Conservation (phyloP, 352 stramenopile genomes). For the Thraustochytrium sp. region DNA sequence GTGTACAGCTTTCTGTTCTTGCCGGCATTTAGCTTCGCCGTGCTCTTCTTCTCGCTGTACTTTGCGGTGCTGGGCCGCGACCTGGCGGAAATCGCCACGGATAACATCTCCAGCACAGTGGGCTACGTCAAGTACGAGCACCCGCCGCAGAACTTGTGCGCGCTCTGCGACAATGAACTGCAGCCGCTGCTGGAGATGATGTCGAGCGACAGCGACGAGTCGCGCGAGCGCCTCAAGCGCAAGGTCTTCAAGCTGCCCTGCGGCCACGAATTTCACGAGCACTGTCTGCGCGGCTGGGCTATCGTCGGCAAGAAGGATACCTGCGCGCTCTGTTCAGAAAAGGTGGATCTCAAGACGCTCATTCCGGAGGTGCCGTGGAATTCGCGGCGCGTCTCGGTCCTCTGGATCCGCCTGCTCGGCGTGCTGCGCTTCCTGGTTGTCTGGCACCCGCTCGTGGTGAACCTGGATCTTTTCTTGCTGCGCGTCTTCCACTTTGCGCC, state of each 20-base stretch:
- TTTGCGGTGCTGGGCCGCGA: constrained; percentile 38
- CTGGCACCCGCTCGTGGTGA: constrained; percentile 22
- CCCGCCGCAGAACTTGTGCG: constrained; percentile 25
- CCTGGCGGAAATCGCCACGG: constrained; percentile 21
- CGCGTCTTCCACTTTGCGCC: not conserved
- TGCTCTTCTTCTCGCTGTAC: constrained; percentile 42
- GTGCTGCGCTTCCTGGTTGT: constrained; percentile 33
- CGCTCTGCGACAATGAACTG: constrained; percentile 36
- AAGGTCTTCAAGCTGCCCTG: constrained; percentile 13
- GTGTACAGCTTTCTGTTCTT: constrained; percentile 38
- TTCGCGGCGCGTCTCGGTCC: not conserved
- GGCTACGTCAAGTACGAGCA: constrained; percentile 32
- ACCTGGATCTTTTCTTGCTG: constrained; percentile 21
- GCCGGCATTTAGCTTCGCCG: not conserved
- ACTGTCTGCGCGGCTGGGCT: constrained; percentile 27
- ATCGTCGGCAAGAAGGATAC: constrained; percentile 44
- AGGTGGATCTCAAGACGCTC: constrained; percentile 31
- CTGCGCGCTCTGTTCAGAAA: constrained; percentile 31
- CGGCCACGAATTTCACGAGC: constrained; percentile 37
- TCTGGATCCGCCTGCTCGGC: constrained; percentile 12
- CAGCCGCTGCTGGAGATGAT: constrained; percentile 35
- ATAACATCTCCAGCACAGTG: constrained; percentile 28
- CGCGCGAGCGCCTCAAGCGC: not conserved
- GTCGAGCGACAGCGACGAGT: not conserved
- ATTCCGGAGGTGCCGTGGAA: constrained; percentile 40